These are phyloP conservation scores for Candida lessepsii DNA, from an alignment of 805 yeast species.

Conservation along the genomic window DNA sequence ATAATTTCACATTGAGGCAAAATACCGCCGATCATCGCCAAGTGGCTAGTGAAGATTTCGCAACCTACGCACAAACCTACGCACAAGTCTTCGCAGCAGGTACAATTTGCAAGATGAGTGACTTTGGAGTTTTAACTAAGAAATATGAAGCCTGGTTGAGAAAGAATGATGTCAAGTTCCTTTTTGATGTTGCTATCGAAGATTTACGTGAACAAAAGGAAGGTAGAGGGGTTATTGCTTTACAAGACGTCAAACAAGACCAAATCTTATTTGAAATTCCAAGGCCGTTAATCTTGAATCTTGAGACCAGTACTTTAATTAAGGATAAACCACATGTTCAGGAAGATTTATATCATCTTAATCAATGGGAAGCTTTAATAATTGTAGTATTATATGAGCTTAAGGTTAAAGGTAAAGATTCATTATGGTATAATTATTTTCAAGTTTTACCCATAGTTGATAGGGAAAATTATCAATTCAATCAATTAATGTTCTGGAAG, in stretches of 20 bases:
- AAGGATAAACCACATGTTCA: slow-evolving; percentile 27
- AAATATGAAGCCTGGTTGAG: slow-evolving; percentile 29
- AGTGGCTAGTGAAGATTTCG: neutral
- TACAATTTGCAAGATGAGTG: slow-evolving; percentile 2
- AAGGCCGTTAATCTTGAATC: slow-evolving; percentile 51
- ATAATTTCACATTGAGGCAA: too few species aligned
- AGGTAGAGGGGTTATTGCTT: slow-evolving; percentile 79
- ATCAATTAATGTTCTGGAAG: slow-evolving; percentile 79
- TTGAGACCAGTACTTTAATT: slow-evolving; percentile 53
- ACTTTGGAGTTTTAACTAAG: slow-evolving; percentile 18
- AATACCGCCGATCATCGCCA: too few species aligned
- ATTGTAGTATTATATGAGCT: slow-evolving; percentile 63
- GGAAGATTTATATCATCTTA: slow-evolving; percentile 40
- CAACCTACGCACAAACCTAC: neutral
- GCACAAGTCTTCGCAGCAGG: neutral
- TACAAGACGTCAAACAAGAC: slow-evolving; percentile 54
- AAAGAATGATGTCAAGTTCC: slow-evolving; percentile 40
- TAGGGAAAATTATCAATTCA: slow-evolving; percentile 37
- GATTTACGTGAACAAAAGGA: slow-evolving; percentile 61
- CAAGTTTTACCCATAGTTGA: slow-evolving; percentile 59
- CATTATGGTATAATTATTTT: slow-evolving; percentile 72
- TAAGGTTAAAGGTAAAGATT: slow-evolving; percentile 39
- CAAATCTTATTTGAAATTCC: slow-evolving; percentile 75
- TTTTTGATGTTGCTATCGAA: slow-evolving; percentile 55
- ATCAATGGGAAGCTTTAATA: slow-evolving; percentile 80